Evolutionary conservation across 2,329 filamentous ascomycete species (phyloP), one percentile per base, ranked within the genome.

Genomic region (Clarireedia hainanense): DNA sequence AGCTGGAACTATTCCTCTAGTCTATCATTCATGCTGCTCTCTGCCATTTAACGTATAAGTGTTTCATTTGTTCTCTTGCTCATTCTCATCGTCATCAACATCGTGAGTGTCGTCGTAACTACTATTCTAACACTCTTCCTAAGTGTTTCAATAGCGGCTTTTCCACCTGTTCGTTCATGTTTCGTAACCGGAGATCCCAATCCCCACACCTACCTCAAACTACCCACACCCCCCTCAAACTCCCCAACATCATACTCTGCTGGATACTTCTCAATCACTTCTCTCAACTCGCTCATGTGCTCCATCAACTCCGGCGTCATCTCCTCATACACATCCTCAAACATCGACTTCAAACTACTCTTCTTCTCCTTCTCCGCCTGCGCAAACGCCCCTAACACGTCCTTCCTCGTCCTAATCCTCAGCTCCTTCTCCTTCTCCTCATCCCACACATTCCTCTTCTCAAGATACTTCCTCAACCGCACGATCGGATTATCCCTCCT

Each of bases 311-410:
- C 91, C 47, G 88, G 85, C 0, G 91, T 96, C 63, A 96, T 64
- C 47, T 90, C 81, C 69, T 94, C 90, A 71, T 96, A 99, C 1
- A 97, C 81, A 70, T 94, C 94, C 63, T 88, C 84, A 70, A 97
- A 97, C 75, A 91, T 84, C 55, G 78, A 69, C 47, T 80, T 75
- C 36, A 95, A 76, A 2, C 83, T 76, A 1, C 88, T 88, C 70
- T 89, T 90, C 79, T 88, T 90, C 72, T 87, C 84, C 69, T 83
- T 84, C 73, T 95, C 89, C 0, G 88, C 94, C 59, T 87, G 84
- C 12, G 85, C 82, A 71, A 99, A 97, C 0, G 90, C 91, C 64
- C 83, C 84, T 50, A 99, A 71, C 0, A 97, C 81, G 27, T 91
- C 86, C 67, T 88, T 89, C 26, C 88, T 76, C 27, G 86, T 76